Conservation (phyloP, 495 filamentous ascomycete species). For the Hypoxylon lienhwacheense region DNA sequence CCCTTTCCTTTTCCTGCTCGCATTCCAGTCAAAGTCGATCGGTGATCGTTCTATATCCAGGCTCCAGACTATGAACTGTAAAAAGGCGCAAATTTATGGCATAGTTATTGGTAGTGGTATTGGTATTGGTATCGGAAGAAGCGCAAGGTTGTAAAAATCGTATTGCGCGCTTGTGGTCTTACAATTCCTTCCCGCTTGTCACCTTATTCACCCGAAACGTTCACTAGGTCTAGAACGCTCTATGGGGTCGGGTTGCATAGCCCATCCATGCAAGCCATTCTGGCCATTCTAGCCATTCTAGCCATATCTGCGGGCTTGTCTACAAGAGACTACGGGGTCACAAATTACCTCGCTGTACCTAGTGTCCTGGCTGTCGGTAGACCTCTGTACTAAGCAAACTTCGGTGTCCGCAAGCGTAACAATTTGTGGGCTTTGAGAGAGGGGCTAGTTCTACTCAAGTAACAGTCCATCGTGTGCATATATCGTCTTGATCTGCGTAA, state of each 20-base stretch:
- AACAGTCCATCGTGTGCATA: conserved; percentile 27
- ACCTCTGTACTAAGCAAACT: conserved; percentile 34
- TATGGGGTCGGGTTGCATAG: conserved; percentile 29
- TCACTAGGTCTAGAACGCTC: conserved; percentile 32
- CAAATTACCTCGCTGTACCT: conserved; percentile 32
- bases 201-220: conserved; percentile 37
- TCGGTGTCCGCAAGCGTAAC: conserved; percentile 35
- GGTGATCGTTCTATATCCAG: conserved; percentile 10
- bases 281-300: conserved; percentile 35
- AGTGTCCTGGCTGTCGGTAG: conserved; percentile 21
- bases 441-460: conserved; percentile 18
- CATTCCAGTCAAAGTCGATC: conserved; percentile 15
- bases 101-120: too few species aligned
- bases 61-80: conserved; percentile 13
- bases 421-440: conserved; percentile 31
- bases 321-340: conserved; percentile 33
- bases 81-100: neutral
- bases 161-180: conserved; percentile 25
- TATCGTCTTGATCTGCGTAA: conserved; percentile 33
- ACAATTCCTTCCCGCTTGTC: conserved; percentile 33
- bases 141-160: conserved; percentile 21
- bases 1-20: neutral
- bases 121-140: conserved; percentile 12
- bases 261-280: conserved; percentile 36
- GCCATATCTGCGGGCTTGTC: conserved; percentile 32